Evolutionary conservation across 2,329 filamentous ascomycete species (phyloP).

Genomic region (Aspergillus intermedius): DNA sequence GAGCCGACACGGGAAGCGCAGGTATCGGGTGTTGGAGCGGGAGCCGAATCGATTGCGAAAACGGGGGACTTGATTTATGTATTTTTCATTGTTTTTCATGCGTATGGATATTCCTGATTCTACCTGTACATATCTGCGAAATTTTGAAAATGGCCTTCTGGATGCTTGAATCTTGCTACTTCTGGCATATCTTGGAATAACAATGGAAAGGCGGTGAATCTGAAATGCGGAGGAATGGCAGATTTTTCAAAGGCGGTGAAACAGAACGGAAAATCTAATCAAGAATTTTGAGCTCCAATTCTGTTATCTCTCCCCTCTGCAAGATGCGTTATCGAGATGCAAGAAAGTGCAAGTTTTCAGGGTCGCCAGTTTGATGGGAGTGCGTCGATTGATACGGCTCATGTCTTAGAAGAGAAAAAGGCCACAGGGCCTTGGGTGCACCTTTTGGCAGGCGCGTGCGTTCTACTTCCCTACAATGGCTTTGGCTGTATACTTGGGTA

Average conservation of each 20-base stretch:
- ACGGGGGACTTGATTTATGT: constrained; percentile 5
- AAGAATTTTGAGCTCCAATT: background rate
- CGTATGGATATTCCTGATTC: background rate
- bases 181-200: no score
- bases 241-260: background rate
- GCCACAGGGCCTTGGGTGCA: background rate
- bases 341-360: background rate
- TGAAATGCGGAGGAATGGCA: no score
- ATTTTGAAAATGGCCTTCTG: no score
- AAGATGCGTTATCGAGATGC: background rate
- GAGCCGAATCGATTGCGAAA: constrained; percentile 27
- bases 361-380: background rate
- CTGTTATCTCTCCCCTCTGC: background rate
- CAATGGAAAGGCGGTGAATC: no score
- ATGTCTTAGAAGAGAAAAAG: background rate
- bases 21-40: constrained; percentile 25
- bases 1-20: constrained; percentile 19
- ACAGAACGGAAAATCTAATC: background rate
- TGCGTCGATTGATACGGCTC: background rate
- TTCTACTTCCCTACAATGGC: background rate
- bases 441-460: background rate
- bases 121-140: background rate
- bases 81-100: background rate
- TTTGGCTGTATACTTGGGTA: background rate
- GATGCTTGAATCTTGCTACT: no score